Conservation (phyloP, 1,284 basidiomycete genomes). For the Heimioporus punctisporus region DNA sequence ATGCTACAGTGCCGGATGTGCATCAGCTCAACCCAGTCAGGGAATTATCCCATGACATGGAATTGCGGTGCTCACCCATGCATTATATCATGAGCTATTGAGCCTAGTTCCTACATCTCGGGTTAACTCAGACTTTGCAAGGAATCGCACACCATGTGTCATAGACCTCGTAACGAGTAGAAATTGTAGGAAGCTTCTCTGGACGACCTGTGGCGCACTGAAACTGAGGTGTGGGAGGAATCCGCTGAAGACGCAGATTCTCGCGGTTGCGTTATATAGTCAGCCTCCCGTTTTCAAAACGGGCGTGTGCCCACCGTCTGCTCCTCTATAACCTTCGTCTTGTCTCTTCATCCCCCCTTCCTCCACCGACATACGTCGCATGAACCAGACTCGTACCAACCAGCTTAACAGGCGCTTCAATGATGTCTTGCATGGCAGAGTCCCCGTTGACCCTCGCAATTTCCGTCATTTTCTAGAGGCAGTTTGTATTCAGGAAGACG, state of each 20-base stretch:
- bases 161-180: no score
- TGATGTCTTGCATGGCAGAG: constrained; percentile 27
- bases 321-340: background rate
- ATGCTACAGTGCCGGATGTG: constrained; percentile 10
- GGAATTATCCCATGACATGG: background rate
- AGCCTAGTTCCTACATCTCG: background rate
- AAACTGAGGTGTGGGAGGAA: no score
- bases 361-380: background rate
- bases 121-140: no score
- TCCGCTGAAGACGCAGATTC: constrained; percentile 8
- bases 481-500: constrained; percentile 42
- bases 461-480: constrained; percentile 48
- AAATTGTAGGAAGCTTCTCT: background rate
- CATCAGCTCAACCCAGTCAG: background rate
- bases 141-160: no score
- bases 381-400: constrained; percentile 18
- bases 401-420: constrained; percentile 28
- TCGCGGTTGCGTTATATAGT: no score
- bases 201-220: background rate
- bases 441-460: constrained; percentile 11
- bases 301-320: background rate
- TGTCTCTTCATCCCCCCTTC: background rate
- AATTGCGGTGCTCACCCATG: constrained; percentile 1
- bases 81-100: constrained; percentile 18
- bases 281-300: background rate